Conservation (phyloP, 164 flowering plant genomes). For the Piper longum region DNA sequence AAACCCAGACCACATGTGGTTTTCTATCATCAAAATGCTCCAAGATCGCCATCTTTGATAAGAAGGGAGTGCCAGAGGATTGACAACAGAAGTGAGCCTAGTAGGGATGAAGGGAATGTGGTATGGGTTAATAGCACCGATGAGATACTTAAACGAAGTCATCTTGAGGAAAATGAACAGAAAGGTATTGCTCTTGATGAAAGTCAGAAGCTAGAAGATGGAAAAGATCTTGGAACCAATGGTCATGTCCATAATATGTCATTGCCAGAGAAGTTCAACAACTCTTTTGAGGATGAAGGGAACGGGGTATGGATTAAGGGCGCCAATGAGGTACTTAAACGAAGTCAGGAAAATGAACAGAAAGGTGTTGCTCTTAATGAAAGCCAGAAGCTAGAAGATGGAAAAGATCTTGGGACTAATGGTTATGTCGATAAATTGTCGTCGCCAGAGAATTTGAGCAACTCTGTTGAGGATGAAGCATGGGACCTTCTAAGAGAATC, state of each 20-base stretch:
- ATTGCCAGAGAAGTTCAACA: too few relatives aligned
- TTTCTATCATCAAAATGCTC: conserved; percentile 3
- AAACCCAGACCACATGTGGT: conserved; percentile 5
- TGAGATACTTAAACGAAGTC: conserved; percentile 2
- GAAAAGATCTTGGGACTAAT: conserved; percentile 13
- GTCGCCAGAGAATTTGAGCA: not conserved
- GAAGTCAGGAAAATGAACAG: not conserved
- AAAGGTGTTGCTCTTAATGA: conserved; percentile 8
- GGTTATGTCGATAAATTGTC: conserved; percentile 11
- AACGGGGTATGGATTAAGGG: conserved; percentile 14
- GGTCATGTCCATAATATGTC: too few relatives aligned
- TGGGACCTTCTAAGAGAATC: conserved; percentile 52
- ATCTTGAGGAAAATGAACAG: conserved; percentile 4
- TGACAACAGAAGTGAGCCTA: conserved; percentile 25
- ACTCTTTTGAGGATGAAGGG: too few relatives aligned
- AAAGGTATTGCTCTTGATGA: conserved; percentile 7
- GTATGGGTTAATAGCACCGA: conserved; percentile 10
- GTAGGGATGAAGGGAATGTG: conserved; percentile 22
- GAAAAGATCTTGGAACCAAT: conserved; percentile 8
- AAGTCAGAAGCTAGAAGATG: conserved; percentile 13
- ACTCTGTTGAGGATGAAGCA: conserved; percentile 56
- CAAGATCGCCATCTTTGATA: conserved; percentile 3
- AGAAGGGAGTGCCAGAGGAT: conserved; percentile 30
- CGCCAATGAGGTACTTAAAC: not conserved
- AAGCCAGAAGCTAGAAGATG: conserved; percentile 13